Percentiles rank a stretch among this genome's conserved stretches.
phyloP scores from a whole-genome alignment of 768 basidiomycete genomes.

The Leccinum barrowsii region DNA sequence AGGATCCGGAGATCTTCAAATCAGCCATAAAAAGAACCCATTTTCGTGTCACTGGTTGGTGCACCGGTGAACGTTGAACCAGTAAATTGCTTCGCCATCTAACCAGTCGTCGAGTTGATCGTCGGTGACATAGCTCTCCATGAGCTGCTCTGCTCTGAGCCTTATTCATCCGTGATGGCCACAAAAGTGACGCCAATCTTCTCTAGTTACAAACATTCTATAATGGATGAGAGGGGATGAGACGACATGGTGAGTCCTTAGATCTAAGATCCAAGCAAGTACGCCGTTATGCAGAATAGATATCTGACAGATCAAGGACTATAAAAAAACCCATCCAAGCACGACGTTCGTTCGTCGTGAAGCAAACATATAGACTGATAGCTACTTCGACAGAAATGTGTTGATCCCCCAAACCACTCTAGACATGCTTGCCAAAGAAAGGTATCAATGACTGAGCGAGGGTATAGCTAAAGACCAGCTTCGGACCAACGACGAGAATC shows the following conservation, averaged over 20 bases:
- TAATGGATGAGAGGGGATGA: no score
- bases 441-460: conserved; percentile 96
- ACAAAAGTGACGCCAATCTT: no score
- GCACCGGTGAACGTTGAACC: background rate
- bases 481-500: conserved; percentile 95
- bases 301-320: conserved; percentile 9
- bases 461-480: conserved; percentile 97
- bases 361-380: background rate
- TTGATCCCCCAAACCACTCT: conserved; percentile 8
- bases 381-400: background rate
- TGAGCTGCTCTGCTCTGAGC: no score
- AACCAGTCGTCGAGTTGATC: no score
- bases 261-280: background rate
- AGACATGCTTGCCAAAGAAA: conserved; percentile 83
- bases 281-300: background rate
- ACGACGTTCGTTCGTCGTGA: background rate
- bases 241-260: no score
- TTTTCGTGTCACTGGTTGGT: background rate
- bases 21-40: conserved; percentile 61
- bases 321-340: conserved; percentile 5
- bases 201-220: no score
- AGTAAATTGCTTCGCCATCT: background rate
- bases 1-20: conserved; percentile 55
- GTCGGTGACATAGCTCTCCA: no score
- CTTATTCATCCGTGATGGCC: no score